Conservation (phyloP, 202 grass and related monocot species). For the Schoenoplectus triqueter region DNA sequence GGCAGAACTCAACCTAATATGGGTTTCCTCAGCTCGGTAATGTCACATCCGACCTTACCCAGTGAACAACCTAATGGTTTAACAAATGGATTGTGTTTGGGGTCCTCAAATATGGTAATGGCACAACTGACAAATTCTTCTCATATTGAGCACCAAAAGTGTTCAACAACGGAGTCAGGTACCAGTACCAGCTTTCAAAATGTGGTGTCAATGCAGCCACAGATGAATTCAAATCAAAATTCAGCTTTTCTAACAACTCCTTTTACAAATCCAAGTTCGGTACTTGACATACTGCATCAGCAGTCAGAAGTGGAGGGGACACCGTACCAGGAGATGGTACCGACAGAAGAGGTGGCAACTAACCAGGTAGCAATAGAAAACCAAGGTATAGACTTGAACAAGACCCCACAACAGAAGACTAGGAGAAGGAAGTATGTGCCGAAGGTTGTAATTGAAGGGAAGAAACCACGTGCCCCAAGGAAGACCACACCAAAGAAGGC, state of each 20-base stretch:
- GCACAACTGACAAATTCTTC: conserved; percentile 19
- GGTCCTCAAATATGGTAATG: conserved; percentile 20
- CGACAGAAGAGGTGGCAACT: conserved; percentile 38
- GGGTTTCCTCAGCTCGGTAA: conserved; percentile 18
- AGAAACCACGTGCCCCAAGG: conserved; percentile 49
- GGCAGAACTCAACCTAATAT: background rate
- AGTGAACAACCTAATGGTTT: conserved; percentile 4
- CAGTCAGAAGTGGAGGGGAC: background rate
- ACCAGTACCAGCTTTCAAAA: background rate
- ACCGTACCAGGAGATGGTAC: conserved; percentile 26
- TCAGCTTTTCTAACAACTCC: conserved; percentile 11
- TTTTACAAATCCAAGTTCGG: conserved; percentile 15
- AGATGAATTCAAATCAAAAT: conserved; percentile 22
- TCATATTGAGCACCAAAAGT: background rate
- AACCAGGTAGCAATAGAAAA: conserved; percentile 26
- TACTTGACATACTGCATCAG: background rate
- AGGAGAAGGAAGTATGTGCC: conserved; percentile 77
- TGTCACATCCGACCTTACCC: background rate
- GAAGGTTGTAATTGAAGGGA: conserved; percentile 69
- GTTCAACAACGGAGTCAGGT: conserved; percentile 26
- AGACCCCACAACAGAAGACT: conserved; percentile 54
- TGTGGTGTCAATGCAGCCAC: conserved; percentile 6
- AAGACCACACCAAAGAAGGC: conserved; percentile 51
- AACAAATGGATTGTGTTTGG: background rate
- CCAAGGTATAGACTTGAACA: conserved; percentile 55